Conservation (phyloP, 306 rosid genomes). For the Styphnolobium japonicum region DNA sequence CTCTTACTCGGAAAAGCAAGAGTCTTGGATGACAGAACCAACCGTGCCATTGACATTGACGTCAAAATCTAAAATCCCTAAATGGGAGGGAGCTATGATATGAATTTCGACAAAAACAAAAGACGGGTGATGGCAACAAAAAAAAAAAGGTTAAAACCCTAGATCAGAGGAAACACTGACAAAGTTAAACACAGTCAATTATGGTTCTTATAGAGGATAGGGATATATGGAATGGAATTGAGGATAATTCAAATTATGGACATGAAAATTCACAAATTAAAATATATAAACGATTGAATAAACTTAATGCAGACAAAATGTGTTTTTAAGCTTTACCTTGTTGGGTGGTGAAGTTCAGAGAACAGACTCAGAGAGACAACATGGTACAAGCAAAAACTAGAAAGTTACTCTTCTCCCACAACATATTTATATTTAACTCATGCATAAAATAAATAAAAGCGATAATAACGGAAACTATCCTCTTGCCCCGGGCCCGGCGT, state of each 20-base stretch:
- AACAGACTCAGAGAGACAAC: background rate
- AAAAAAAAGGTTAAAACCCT: constrained; percentile 32
- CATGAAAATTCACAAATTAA: constrained; percentile 19
- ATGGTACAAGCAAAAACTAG: too few species aligned
- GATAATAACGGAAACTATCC: too few species aligned
- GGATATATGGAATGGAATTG: constrained; percentile 27
- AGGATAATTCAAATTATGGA: constrained; percentile 26
- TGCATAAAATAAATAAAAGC: too few species aligned
- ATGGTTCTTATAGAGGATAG: constrained; percentile 11
- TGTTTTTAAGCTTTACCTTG: constrained; percentile 19
- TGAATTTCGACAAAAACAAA: constrained; percentile 3
- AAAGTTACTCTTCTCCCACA: too few species aligned
- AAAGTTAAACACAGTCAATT: background rate
- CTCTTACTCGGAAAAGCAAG: constrained; percentile 31
- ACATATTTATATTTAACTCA: too few species aligned
- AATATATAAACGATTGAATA: background rate
- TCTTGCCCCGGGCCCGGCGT: too few species aligned
- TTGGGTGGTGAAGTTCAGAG: constrained; percentile 1
- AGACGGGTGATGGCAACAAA: too few species aligned
- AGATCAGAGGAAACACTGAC: too few species aligned
- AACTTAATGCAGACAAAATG: background rate
- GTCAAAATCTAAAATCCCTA: constrained; percentile 15
- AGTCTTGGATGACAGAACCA: constrained; percentile 42
- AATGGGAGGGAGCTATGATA: background rate
- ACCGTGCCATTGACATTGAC: constrained; percentile 30